Conservation (phyloP, 768 basidiomycete species). For the Antrodiella citrinella region DNA sequence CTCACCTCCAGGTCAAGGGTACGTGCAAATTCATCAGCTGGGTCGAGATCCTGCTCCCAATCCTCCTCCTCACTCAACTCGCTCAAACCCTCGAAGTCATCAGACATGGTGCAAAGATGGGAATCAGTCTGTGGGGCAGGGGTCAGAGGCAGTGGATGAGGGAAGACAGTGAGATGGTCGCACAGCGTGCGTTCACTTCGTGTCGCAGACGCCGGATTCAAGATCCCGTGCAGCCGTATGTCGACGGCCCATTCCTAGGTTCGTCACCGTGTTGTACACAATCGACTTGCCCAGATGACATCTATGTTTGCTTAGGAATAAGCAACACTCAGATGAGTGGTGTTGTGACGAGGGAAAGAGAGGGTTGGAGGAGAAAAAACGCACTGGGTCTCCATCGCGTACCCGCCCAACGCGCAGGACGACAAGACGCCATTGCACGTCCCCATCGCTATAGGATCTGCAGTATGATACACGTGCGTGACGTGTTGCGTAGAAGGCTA, state of each 20-base stretch:
- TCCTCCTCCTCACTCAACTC: too few relatives aligned
- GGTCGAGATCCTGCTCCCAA: too few relatives aligned
- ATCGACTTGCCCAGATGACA: conserved; percentile 86
- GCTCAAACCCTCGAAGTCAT: too few relatives aligned
- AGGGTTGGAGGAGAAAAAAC: conserved; percentile 23
- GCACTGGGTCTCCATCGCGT: conserved; percentile 74
- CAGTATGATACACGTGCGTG: conserved; percentile 90
- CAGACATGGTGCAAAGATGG: too few relatives aligned
- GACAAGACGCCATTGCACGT: conserved; percentile 77
- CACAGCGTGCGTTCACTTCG: too few relatives aligned
- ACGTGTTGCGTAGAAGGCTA: conserved; percentile 72
- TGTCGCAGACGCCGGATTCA: too few relatives aligned
- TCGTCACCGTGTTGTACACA: conserved; percentile 86
- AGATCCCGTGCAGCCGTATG: conserved; percentile 73
- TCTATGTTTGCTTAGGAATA: conserved; percentile 23
- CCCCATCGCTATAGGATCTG: conserved; percentile 91
- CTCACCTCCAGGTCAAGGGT: too few relatives aligned
- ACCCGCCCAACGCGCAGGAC: conserved; percentile 81
- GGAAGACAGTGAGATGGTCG: too few relatives aligned
- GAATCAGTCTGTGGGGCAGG: too few relatives aligned
- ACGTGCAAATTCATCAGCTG: too few relatives aligned
- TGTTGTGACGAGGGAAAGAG: conserved; percentile 2
- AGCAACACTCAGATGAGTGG: too few relatives aligned
- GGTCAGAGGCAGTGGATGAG: too few relatives aligned
- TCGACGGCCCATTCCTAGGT: conserved; percentile 82